Percentiles rank a stretch among this genome's conserved stretches.
phyloP scores from a whole-genome alignment of 192 early-diverging fungal species.

The Linnemannia zychae region DNA sequence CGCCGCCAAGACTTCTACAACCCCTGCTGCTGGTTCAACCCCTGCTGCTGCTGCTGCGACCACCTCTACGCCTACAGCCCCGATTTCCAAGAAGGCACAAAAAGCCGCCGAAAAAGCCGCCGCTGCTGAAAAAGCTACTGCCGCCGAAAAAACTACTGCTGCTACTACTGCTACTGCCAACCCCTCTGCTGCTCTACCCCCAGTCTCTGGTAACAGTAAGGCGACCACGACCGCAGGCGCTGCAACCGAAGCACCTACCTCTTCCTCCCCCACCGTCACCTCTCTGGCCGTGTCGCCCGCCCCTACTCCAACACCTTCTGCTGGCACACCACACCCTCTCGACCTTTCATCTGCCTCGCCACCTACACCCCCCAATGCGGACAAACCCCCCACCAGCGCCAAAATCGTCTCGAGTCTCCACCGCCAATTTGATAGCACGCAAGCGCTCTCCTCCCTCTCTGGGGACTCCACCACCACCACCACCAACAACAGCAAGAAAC shows the following conservation, averaged over 20 bases:
- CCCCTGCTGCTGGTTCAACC: background rate
- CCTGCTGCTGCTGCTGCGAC: conserved; percentile 9
- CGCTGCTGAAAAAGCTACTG: background rate
- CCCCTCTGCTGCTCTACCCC: conserved; percentile 9
- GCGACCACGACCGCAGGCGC: background rate
- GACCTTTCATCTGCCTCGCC: background rate
- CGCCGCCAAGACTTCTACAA: background rate
- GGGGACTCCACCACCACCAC: background rate
- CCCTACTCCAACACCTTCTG: background rate
- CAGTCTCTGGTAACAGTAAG: background rate
- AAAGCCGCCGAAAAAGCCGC: background rate
- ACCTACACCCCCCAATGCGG: background rate
- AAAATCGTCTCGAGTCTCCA: conserved; percentile 24
- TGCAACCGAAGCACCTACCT: background rate
- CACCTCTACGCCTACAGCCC: conserved; percentile 4
- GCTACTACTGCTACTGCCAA: background rate
- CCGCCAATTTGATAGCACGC: conserved; percentile 14
- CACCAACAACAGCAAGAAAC: background rate
- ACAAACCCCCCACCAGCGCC: conserved; percentile 17
- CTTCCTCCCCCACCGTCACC: background rate
- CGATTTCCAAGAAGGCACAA: conserved; percentile 1
- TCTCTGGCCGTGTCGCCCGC: conserved; percentile 8
- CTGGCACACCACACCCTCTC: background rate
- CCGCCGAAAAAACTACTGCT: background rate
- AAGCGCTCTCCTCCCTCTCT: conserved; percentile 1